These are phyloP conservation scores for Pseudozyma flocculosa DNA, from an alignment of 1,284 basidiomycete species.

Conservation along the genomic window DNA sequence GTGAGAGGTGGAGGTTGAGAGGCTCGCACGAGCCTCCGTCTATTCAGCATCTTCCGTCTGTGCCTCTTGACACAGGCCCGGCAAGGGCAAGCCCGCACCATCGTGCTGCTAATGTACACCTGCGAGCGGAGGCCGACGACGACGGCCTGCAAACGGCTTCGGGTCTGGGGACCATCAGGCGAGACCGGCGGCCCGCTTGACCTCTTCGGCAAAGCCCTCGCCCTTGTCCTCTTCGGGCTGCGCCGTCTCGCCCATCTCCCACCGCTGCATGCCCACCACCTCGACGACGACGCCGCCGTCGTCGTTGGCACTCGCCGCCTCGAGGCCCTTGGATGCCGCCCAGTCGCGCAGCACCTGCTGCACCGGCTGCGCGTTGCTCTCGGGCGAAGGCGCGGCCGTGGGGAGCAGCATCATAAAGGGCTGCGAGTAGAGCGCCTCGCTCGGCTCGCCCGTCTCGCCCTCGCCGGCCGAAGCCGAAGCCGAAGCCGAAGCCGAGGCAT, in stretches of 20 bases:
- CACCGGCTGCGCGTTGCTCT: slow-evolving; percentile 65
- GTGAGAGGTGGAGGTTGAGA: too few species aligned
- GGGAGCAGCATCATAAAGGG: slow-evolving; percentile 72
- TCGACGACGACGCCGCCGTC: slow-evolving; percentile 34
- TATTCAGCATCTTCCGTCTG: too few species aligned
- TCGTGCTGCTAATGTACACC: too few species aligned
- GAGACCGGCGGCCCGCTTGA: slow-evolving; percentile 50
- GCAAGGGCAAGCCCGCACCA: too few species aligned
- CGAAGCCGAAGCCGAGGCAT: slow-evolving; percentile 17
- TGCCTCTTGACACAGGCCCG: too few species aligned
- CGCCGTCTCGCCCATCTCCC: slow-evolving; percentile 58
- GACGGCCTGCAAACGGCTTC: too few species aligned
- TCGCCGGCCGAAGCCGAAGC: too few species aligned
- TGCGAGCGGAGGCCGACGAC: too few species aligned
- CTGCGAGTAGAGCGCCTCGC: slow-evolving; percentile 72
- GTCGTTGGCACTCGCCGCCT: too few species aligned
- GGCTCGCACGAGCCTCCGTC: too few species aligned
- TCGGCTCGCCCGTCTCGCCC: slow-evolving; percentile 63
- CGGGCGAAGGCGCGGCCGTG: slow-evolving; percentile 39
- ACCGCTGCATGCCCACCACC: slow-evolving; percentile 58
- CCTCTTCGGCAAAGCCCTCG: slow-evolving; percentile 44
- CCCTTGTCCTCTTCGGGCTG: slow-evolving; percentile 15
- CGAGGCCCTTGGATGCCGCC: slow-evolving; percentile 66
- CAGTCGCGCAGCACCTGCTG: slow-evolving; percentile 68
- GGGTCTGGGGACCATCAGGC: too few species aligned